Conservation (phyloP, 495 filamentous ascomycete genomes). For the Filosporella fistucella region DNA sequence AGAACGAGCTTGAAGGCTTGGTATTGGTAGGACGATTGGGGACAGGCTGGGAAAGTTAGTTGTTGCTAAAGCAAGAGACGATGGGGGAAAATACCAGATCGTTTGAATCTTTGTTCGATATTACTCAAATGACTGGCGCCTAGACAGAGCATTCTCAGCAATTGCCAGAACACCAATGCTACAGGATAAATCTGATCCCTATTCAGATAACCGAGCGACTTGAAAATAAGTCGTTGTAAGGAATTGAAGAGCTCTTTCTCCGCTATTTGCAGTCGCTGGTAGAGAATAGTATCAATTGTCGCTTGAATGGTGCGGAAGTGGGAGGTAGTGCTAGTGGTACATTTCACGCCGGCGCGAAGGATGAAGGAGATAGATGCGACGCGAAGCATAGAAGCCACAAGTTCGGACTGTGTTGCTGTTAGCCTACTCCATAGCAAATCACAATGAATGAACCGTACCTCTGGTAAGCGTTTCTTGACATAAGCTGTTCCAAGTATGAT, state of each 20-base stretch:
- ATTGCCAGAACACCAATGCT: conserved; percentile 13
- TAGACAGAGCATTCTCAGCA: conserved; percentile 10
- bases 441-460: conserved; percentile 3
- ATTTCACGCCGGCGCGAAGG: conserved; percentile 19
- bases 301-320: conserved; percentile 15
- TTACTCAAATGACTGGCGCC: conserved; percentile 11
- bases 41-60: background rate
- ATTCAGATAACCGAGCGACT: conserved; percentile 7
- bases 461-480: conserved; percentile 13
- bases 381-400: conserved; percentile 15
- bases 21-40: conserved; percentile 9
- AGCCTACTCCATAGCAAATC: background rate
- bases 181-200: conserved; percentile 14
- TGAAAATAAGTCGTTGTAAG: conserved; percentile 15
- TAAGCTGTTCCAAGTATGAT: conserved; percentile 18
- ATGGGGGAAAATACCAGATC: conserved; percentile 1
- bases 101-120: conserved; percentile 10
- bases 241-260: conserved; percentile 12
- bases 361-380: conserved; percentile 15
- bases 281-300: conserved; percentile 14
- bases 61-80: background rate
- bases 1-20: conserved; percentile 8
- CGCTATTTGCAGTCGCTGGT: conserved; percentile 14
- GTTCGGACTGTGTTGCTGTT: conserved; percentile 11
- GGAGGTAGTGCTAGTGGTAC: background rate